phyloP scores from a whole-genome alignment of 2,329 filamentous ascomycete genomes.

The Exophiala viscosa region DNA sequence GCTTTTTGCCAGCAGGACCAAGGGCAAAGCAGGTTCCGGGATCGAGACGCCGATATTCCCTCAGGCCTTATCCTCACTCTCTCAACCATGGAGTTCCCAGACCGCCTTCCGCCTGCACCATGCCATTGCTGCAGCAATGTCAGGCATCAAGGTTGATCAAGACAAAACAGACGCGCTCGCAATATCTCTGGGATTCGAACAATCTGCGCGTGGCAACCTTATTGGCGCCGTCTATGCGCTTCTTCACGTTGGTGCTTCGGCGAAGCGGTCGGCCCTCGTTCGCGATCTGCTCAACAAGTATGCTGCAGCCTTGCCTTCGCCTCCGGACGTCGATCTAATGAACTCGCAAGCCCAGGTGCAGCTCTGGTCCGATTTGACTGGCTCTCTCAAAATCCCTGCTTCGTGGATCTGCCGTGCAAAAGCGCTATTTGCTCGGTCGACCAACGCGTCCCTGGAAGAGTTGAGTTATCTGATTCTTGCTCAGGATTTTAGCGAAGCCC shows the following conservation, averaged over 20 bases:
- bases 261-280: conserved; percentile 62
- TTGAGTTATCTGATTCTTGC: conserved; percentile 78
- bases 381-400: conserved; percentile 66
- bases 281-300: conserved; percentile 72
- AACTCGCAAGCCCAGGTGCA: neutral
- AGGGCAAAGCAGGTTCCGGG: conserved; percentile 30
- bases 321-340: conserved; percentile 35
- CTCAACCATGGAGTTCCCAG: conserved; percentile 70
- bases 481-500: conserved; percentile 72
- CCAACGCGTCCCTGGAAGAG: conserved; percentile 62
- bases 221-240: conserved; percentile 72
- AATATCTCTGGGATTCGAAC: conserved; percentile 56
- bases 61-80: conserved; percentile 69
- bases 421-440: conserved; percentile 73
- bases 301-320: conserved; percentile 60
- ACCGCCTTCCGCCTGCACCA: conserved; percentile 82
- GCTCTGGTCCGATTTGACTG: conserved; percentile 57
- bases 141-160: conserved; percentile 51
- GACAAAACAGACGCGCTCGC: conserved; percentile 65
- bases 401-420: conserved; percentile 85
- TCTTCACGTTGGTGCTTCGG: conserved; percentile 64
- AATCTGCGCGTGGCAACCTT: conserved; percentile 59
- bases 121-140: conserved; percentile 53
- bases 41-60: conserved; percentile 53
- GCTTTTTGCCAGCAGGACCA: conserved; percentile 59